Base-by-base conservation (phyloP, 257 asterid species). In the Nicotiana tomentosiformis region DNA sequence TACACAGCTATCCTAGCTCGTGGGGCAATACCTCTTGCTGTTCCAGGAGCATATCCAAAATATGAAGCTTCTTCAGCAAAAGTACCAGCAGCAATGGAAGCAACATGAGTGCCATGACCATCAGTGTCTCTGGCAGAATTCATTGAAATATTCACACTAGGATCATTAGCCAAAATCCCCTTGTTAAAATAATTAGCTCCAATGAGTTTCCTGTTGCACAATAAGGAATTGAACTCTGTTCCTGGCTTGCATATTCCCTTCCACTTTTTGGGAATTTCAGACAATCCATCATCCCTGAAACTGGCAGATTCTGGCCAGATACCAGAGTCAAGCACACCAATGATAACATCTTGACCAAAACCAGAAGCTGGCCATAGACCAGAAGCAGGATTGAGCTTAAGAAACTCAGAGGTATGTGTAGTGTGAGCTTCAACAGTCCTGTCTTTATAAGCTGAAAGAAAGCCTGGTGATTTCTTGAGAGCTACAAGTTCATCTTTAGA, bases 151-250 rank as follows among this genome's bases (percentile, higher is more conserved):
- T 66, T 76, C 26, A 35, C 39, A 29, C n/a, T 29, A 29, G 86
- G 88, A 74, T 83, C 56, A 5, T 11, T 9, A 83, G 88, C 85
- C 29, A 65, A 2, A 51, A 86, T 14, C 1, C 80, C 88, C 55
- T 72, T 83, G 10, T 80, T 86, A 68, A 86, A 86, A 69, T 20
- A 80, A 66, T 83, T 77, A 10, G 86, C 86, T 5, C 88, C 88
- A 17, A 86, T 53, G 64, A 86, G 86, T 37, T 86, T 86, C 62
- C 55, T 57, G 76, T 86, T 86, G 49, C 88, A 86, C 77, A 83
- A 10, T 30, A 86, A 86, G 20, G 85, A 80, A 77, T 83, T 83
- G 20, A 86, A 86, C 17, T 80, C 62, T 23, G 51, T 65, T 2
- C 88, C 86, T 12, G 29, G 77, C 33, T 86, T 82, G 57, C 88